These are phyloP conservation scores for Baffinella frigidus DNA, from an alignment of 208 protist species.

Conservation along the genomic window DNA sequence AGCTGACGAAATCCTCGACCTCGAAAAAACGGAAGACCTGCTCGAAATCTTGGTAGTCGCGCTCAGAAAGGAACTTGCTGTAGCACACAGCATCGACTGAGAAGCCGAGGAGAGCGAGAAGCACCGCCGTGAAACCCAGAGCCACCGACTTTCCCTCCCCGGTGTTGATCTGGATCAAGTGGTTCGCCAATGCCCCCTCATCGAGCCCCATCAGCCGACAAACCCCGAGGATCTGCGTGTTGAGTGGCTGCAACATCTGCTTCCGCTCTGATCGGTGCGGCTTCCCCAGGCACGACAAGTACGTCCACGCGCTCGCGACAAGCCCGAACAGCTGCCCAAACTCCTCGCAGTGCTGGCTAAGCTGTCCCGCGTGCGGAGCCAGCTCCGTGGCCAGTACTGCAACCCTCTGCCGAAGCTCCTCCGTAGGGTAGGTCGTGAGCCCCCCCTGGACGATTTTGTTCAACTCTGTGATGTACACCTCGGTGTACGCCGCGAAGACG, in stretches of 20 bases:
- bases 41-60: not conserved
- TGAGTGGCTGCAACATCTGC: slow-evolving; percentile 7
- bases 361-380: not conserved
- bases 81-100: slow-evolving; percentile 43
- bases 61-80: slow-evolving; percentile 51
- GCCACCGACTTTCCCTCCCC: slow-evolving; percentile 52
- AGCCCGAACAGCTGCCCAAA: not conserved
- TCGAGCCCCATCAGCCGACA: slow-evolving; percentile 39
- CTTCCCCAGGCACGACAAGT: not conserved
- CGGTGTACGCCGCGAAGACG: not conserved
- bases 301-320: not conserved
- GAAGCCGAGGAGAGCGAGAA: not conserved
- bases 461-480: not conserved
- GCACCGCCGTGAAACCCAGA: not conserved
- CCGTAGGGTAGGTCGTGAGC: not conserved
- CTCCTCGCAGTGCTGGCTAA: not conserved
- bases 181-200: not conserved
- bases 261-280: not conserved
- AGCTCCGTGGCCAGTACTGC: no score
- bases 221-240: slow-evolving; percentile 39
- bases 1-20: not conserved
- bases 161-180: slow-evolving; percentile 55
- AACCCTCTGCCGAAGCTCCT: not conserved
- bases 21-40: not conserved
- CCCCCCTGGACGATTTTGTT: not conserved